Base-by-base conservation (phyloP, 2,329 filamentous ascomycete species). In the Hansfordia pulvinata region DNA sequence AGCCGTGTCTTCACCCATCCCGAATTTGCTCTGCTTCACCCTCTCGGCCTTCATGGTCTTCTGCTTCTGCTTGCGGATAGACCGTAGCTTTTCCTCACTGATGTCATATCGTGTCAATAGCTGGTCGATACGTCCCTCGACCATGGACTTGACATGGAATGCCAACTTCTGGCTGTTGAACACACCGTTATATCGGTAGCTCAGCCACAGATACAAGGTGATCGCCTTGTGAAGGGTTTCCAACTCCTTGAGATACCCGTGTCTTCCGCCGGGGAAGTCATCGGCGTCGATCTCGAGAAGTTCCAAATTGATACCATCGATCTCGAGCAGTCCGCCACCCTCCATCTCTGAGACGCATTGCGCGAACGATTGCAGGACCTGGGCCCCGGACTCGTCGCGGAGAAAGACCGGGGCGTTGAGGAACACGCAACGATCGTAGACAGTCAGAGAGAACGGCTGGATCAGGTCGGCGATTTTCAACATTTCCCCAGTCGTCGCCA, bases 191-290 rank as follows among this genome's bases (percentile, higher is more conserved):
- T 88, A 93, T 6, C 88, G 76, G 52, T 88, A 96, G 40, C 81
- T 88, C 10, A 98, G 62, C 90, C 90, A 98, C 2, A 93, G 64
- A 46, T 96, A 98, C 24, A 86, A 58, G 23, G 88, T 83, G 19
- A 98, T 58, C 16, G 72, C 63, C 41, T 82, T 81, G 55, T 98
- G 90, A 10, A 98, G 62, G 3, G 58, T 50, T 49, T 98, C 90
- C 12, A 96, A 59, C 7, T 61, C 53, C 29, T 60, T 57, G 8
- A 98, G 61, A 37, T 84, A 82, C 0, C 58, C 48, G 28, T 64
- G 54, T 10, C 51, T 47, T 1, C 47, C 47, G 1, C 52, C 47
- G 1, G 54, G 42, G 15, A 41, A 49, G 6, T 50, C 35, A 3
- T 49, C 38, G 15, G 56, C 32, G 24, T 78, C 64, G 1, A 77